Evolutionary conservation across 495 filamentous ascomycete species (phyloP), one percentile per base, ranked within the genome.

Genomic region (Aspergillus saccharolyticus): DNA sequence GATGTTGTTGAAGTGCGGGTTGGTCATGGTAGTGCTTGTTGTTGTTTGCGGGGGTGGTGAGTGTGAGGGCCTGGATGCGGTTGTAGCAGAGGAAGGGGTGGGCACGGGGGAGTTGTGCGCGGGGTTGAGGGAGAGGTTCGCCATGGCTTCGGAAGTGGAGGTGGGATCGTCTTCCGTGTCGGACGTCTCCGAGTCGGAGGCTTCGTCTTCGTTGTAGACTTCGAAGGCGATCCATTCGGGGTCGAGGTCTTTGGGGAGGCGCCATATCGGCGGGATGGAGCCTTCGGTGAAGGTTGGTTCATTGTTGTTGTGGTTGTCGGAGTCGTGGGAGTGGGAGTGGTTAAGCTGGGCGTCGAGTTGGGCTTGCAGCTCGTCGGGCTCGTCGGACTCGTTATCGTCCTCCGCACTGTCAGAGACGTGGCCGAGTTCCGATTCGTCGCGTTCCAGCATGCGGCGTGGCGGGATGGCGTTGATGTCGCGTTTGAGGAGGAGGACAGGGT

Each of bases 181-280:
- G 33, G 33, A 39, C 6, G 81, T 75, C 51, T 89, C 83, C 0
- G 79, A 79, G 42, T 89, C 85, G 3, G 80, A 82, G 25, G 71
- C 66, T n/a, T 79, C 73, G 16, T 79, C 74, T 74, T 89, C 88
- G 28, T 78, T 81, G 66, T 83, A 95, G 1, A 97, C 88, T 68
- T 97, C 92, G 50, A 97, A 84, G 0, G 95, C 95, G 55, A 99
- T 80, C 95, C 95, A 97, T 74, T 97, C 94, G 0, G 89, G 88
- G 59, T 97, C 94, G 1, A 97, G 74, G 55, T 92, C 85, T 24
- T 78, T 78, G 14, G 94, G 92, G 3, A 99, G 69, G 3, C 79
- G 76, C 82, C 88, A 90, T 17, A 75, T 63, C 44, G 78, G 73
- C 5, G 73, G 63, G 6, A 77, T 74, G 9, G 71, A 70, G 54